Evolutionary conservation across 306 rosid genomes (phyloP).

Genomic region (Senna tora): DNA sequence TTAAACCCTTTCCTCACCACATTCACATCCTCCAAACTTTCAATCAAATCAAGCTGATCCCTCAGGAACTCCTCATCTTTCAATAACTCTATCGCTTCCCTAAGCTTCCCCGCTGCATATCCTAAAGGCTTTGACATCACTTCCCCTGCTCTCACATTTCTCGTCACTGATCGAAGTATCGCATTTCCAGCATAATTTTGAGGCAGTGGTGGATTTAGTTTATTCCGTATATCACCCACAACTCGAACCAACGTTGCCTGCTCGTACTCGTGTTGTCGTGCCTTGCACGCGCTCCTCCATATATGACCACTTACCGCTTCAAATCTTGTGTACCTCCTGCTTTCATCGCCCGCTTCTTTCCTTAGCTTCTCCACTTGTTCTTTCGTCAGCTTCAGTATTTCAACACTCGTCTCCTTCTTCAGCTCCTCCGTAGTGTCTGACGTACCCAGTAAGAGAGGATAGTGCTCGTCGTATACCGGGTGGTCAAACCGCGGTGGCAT

Average conservation of each 20-base stretch:
- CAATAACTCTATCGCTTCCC: slow-evolving; percentile 33
- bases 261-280: neutral
- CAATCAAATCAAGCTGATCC: slow-evolving; percentile 14
- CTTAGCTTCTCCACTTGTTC: slow-evolving; percentile 9
- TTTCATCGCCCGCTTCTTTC: slow-evolving; percentile 19
- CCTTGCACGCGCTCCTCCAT: slow-evolving; percentile 20
- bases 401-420: neutral
- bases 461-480: slow-evolving; percentile 4
- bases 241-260: slow-evolving; percentile 16
- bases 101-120: slow-evolving; percentile 22
- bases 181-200: slow-evolving; percentile 29
- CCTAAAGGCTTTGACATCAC: slow-evolving; percentile 15
- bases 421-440: neutral
- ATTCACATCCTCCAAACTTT: neutral
- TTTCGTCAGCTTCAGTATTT: neutral
- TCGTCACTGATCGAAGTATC: neutral
- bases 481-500: neutral
- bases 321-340: neutral
- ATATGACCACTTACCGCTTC: slow-evolving; percentile 17
- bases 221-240: neutral
- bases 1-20: neutral
- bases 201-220: slow-evolving; percentile 25
- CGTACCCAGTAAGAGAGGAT: neutral
- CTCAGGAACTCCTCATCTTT: slow-evolving; percentile 34
- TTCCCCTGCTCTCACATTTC: neutral